Base-by-base conservation (phyloP, 129 eudicot species). In the Tagetes patula region DNA sequence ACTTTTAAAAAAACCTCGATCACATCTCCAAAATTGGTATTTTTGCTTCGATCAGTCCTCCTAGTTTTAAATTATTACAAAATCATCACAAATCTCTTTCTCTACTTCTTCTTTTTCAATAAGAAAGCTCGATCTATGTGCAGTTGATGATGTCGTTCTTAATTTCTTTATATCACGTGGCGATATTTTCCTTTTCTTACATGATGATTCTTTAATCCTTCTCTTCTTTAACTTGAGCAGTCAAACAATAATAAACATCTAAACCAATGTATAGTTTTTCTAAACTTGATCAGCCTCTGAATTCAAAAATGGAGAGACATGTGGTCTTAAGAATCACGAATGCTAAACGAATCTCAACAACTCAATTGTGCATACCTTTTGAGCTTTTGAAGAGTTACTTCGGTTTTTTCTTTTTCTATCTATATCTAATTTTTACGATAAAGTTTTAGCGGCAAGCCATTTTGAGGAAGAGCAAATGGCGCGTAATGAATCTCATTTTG, bases 381-480 rank as follows among this genome's bases (percentile, higher is more conserved):
- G 27, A 20, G 27, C 27, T 20, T 20, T 20, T 20, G 27, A 20
- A 20, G 27, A 20, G 27, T 20, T 20, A 20, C 0, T 0, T 20
- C 27, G 0, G 27, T 20, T 49, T 4, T 38, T 66, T 4, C 9
- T 12, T 53, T 49, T 20, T 20, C 27, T 20, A 20, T 20, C 27
- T 69, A 60, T n/a, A 40, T 20, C 46, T 71, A 53, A 72, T 36
- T 78, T 78, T 77, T 89, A 78, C 68, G 84, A 70, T 37, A 80
- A 64, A 90, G 78, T 77, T 69, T 81, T 20, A 93, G 79, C 71
- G 96, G 98, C 70, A 89, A 70, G 8, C 98, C 98, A 89, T 90
- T 87, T 75, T 89, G 95, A 74, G 98, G 98, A 81, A 93, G 98
- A 20, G 98, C 92, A 78, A 93, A 93, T 46, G 98, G 98, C 9